Evolutionary conservation across 306 rosid genomes (phyloP), one percentile per base, ranked within the genome.

Genomic region (Vigna nakashimae): DNA sequence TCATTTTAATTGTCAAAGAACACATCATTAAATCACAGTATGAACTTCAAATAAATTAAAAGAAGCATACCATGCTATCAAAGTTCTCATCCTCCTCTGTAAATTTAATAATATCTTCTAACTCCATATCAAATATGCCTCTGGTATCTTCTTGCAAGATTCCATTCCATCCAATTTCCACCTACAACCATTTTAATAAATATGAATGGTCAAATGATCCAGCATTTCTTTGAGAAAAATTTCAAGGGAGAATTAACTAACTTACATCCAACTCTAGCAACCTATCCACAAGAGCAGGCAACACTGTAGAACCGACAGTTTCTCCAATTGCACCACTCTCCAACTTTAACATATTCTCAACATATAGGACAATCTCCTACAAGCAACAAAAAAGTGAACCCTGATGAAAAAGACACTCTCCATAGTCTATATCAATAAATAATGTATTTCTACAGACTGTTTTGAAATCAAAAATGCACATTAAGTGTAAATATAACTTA

Each of bases 181-280:
- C 91, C 98, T 92, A 78, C 24, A 77, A 68, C 77, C 82, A 67
- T 57, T 74, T 71, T 60, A 59, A 66, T 13, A 56, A 24, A 77
- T 28, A 36, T 50, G 49, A 9, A 63, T 24, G 57, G 59, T 17
- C 49, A 79, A 60, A 73, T 2, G 55, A n/a, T 30, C 24, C 20
- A 38, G 57, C 32, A 20, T 49, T 70, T 12, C 65, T 57, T 57
- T 50, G 59, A 65, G 26, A 24, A 58, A 24, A 42, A 30, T 60
- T 11, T 49, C 50, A 50, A 12, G 38, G 75, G 51, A 46, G 45
- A 63, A 43, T 65, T 17, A 51, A 66, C 17, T 26, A 73, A 79
- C 97, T 82, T 88, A 95, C 99, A 86, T 95, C 99, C 87, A 92
- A 81, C 52, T 88, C 97, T 78, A 95, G 67, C 86, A 95, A 87